A percentile compares a stretch with the other conserved stretches of the same genome.
Evolutionary conservation across 108 stramenopile genomes (phyloP).

Genomic region (Nitzschia palea): DNA sequence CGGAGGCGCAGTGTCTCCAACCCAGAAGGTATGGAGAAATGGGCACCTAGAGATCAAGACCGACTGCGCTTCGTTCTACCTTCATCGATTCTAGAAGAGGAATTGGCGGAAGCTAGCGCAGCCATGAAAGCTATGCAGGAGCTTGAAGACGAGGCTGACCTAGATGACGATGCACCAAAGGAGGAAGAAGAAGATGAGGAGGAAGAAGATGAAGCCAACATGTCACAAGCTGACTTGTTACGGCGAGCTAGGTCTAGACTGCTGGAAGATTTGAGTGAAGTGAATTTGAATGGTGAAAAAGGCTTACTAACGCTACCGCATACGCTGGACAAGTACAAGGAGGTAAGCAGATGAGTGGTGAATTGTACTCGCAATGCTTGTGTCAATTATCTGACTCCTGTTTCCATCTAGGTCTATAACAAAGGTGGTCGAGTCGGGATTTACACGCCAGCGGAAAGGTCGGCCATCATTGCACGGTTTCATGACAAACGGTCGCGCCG

Average conservation of each 20-base stretch:
- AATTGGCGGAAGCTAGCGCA: constrained; percentile 68
- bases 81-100: constrained; percentile 75
- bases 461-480: constrained; percentile 91
- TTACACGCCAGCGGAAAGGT: constrained; percentile 92
- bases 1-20: constrained; percentile 78
- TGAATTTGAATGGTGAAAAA: constrained; percentile 60
- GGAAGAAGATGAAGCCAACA: constrained; percentile 55
- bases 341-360: constrained; percentile 75
- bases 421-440: constrained; percentile 96
- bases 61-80: constrained; percentile 75
- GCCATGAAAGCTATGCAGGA: constrained; percentile 42
- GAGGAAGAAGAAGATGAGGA: constrained; percentile 15
- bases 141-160: constrained; percentile 10
- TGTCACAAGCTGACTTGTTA: constrained; percentile 71
- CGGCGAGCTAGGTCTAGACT: constrained; percentile 72
- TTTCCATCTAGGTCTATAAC: constrained; percentile 79
- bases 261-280: constrained; percentile 81
- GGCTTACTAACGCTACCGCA: constrained; percentile 76
- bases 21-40: constrained; percentile 91
- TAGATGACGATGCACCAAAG: constrained; percentile 15
- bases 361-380: too few species aligned
- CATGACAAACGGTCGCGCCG: constrained; percentile 85
- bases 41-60: constrained; percentile 49
- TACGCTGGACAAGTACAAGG: constrained; percentile 82
- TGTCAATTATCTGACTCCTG: too few species aligned